These are phyloP conservation scores for Chenopodium quinoa DNA, from an alignment of 148 eudicot species.

Conservation along the genomic window DNA sequence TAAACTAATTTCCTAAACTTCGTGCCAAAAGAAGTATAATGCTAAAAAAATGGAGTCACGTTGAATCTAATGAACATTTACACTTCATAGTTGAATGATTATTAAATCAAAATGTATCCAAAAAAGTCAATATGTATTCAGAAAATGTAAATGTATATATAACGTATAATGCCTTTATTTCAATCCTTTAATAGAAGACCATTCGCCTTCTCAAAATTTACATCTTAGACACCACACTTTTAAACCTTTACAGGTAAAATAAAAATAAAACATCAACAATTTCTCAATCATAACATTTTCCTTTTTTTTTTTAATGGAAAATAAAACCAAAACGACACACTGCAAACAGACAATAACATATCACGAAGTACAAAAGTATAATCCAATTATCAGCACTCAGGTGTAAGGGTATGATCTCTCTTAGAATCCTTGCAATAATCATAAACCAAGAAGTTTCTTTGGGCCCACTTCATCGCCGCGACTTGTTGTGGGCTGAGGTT, in stretches of 20 bases:
- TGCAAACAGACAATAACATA: background rate
- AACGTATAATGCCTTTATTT: background rate
- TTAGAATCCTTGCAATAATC: constrained; percentile 69
- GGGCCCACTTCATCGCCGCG: constrained; percentile 72
- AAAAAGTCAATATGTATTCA: too few relatives aligned
- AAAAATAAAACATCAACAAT: background rate
- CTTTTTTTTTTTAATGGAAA: too few relatives aligned
- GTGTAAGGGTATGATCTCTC: constrained; percentile 77
- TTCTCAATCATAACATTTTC: background rate
- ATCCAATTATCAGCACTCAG: constrained; percentile 58
- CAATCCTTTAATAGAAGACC: background rate
- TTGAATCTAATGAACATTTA: too few relatives aligned
- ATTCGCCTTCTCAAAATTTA: background rate
- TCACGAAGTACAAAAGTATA: too few relatives aligned
- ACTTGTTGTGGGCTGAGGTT: constrained; percentile 55
- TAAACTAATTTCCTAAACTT: too few relatives aligned
- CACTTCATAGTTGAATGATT: too few relatives aligned
- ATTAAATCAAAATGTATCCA: too few relatives aligned
- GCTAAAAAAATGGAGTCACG: too few relatives aligned
- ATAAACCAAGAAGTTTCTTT: constrained; percentile 56
- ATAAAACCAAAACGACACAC: too few relatives aligned
- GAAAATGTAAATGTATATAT: background rate
- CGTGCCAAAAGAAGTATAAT: too few relatives aligned
- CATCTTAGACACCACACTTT: background rate
- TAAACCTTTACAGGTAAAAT: background rate